These are phyloP conservation scores for Candida tammaniensis DNA, from an alignment of 805 yeast genomes.

Conservation along the genomic window DNA sequence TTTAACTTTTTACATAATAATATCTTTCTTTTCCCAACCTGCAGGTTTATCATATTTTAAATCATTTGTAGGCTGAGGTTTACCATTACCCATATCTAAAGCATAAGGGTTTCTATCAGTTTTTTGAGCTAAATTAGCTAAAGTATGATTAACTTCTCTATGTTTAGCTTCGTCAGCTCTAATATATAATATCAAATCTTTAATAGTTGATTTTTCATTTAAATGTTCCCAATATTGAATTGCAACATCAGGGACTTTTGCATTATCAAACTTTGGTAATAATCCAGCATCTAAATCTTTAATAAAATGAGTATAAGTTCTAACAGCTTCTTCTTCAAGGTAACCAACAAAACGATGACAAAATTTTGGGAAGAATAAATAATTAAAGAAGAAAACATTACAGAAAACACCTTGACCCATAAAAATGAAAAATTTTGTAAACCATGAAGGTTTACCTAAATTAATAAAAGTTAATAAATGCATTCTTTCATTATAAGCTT, in stretches of 20 bases:
- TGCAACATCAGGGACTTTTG: slow-evolving; percentile 57
- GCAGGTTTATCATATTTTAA: slow-evolving; percentile 26
- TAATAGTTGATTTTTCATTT: slow-evolving; percentile 48
- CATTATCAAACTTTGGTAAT: slow-evolving; percentile 45
- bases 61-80: slow-evolving; percentile 39
- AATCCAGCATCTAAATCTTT: slow-evolving; percentile 51
- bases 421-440: slow-evolving; percentile 52
- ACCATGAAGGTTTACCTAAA: slow-evolving; percentile 59
- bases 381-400: slow-evolving; percentile 59
- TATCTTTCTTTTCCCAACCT: slow-evolving; percentile 44
- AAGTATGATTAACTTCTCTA: slow-evolving; percentile 75
- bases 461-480: slow-evolving; percentile 68
- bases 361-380: slow-evolving; percentile 56
- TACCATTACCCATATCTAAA: slow-evolving; percentile 34
- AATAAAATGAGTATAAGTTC: slow-evolving; percentile 60
- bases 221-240: slow-evolving; percentile 60
- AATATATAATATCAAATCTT: slow-evolving; percentile 57
- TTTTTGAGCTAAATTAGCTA: slow-evolving; percentile 57
- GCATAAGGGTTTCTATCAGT: slow-evolving; percentile 70
- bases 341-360: slow-evolving; percentile 79
- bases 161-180: slow-evolving; percentile 81
- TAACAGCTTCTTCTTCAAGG: slow-evolving; percentile 73
- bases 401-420: slow-evolving; percentile 71
- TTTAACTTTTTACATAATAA: slow-evolving; percentile 19
- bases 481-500: slow-evolving; percentile 78